Evolutionary conservation across 2,329 filamentous ascomycete species (phyloP).

Genomic region (Diaporthe sp.): DNA sequence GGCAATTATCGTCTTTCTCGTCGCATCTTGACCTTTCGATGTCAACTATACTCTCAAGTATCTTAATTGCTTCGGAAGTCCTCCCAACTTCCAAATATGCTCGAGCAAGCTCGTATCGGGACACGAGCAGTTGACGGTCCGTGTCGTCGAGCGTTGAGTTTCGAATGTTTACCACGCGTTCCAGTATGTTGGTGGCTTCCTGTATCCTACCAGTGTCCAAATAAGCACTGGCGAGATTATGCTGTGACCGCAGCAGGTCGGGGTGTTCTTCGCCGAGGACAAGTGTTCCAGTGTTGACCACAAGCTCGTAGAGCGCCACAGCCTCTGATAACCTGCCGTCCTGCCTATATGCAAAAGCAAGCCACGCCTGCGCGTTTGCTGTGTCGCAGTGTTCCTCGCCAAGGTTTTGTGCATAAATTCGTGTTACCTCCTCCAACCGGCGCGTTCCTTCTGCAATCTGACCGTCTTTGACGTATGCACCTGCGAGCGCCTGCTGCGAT

Average conservation of each 20-base stretch:
- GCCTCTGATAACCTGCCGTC: not conserved
- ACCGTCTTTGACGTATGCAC: not conserved
- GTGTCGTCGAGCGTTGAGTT: not conserved
- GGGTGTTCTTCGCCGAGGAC: not conserved
- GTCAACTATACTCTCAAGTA: not conserved
- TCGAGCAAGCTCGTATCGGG: not conserved
- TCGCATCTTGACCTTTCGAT: no score
- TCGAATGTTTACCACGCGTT: not conserved
- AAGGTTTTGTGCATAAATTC: not conserved
- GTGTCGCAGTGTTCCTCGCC: not conserved
- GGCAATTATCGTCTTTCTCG: no score
- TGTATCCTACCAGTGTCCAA: not conserved
- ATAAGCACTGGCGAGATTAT: not conserved
- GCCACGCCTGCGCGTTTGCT: fast-evolving
- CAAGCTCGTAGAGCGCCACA: not conserved
- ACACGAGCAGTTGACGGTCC: fast-evolving
- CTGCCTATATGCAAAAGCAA: not conserved
- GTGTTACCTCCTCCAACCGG: not conserved
- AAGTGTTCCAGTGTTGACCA: not conserved
- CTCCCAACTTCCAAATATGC: not conserved
- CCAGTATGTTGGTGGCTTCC: not conserved
- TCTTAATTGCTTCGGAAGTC: not conserved
- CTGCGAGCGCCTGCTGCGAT: not conserved
- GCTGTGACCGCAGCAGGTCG: fast-evolving
- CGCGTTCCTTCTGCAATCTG: not conserved